A percentile compares a stretch with the other conserved stretches of the same genome.
Conservation (phyloP, 768 basidiomycete species). For the Botryobasidium botryosum region DNA sequence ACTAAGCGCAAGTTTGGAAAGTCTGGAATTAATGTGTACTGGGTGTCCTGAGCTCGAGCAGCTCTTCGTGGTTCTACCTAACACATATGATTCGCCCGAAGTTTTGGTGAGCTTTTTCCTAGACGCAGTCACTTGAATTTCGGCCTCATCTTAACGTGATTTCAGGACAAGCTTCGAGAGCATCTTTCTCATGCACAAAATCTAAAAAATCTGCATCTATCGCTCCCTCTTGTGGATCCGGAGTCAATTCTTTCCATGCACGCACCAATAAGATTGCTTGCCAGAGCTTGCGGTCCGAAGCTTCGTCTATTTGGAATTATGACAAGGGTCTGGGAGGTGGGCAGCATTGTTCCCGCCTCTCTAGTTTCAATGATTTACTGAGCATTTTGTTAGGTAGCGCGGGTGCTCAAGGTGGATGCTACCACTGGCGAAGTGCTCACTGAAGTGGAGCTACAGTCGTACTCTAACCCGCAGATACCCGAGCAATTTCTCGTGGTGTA, state of each 20-base stretch:
- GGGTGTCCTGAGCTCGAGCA: conserved; percentile 39
- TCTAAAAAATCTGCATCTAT: conserved; percentile 48
- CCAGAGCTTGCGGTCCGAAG: conserved; percentile 32
- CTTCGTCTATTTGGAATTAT: conserved; percentile 51
- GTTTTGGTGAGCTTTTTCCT: conserved; percentile 14
- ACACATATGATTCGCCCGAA: neutral
- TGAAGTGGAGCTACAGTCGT: too few species aligned
- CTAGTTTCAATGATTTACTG: too few species aligned
- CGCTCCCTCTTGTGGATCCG: conserved; percentile 16
- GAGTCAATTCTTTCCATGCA: neutral
- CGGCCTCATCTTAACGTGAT: neutral
- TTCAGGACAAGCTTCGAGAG: conserved; percentile 26
- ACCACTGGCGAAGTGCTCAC: too few species aligned
- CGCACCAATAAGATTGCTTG: conserved; percentile 19
- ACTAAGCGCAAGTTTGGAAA: conserved; percentile 34
- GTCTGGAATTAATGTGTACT: conserved; percentile 37
- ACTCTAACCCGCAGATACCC: too few species aligned
- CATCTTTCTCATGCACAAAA: conserved; percentile 29
- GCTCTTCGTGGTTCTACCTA: conserved; percentile 37
- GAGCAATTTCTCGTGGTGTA: too few species aligned
- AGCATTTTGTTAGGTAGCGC: too few species aligned
- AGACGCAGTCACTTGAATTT: conserved; percentile 29
- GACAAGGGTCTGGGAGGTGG: conserved; percentile 53
- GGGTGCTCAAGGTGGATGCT: too few species aligned
- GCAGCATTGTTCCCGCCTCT: conserved; percentile 6